Base-by-base conservation (phyloP, 169 alveolate genomes). In the Eimeria acervulina region DNA sequence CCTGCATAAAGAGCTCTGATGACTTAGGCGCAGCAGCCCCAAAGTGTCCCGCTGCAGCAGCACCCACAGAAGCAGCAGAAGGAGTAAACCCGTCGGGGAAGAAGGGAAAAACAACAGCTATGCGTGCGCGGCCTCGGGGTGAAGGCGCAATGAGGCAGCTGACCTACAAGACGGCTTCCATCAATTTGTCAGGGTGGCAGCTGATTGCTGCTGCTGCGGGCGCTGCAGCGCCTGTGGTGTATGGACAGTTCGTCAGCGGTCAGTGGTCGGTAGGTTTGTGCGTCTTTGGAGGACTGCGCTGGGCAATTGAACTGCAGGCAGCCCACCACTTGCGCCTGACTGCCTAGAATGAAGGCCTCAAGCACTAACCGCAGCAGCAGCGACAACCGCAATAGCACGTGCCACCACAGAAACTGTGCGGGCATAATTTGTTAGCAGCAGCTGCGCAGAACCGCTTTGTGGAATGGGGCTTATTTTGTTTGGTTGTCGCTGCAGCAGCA, bases 261-360 rank as follows among this genome's bases (percentile, higher is more conserved):
- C 96, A 80, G 63, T 96, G 95, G 95, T 84, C 97, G 89, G 97
- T 97, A 61, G 98, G 98, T 42, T 95, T 97, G 61, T 96, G 97
- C 70, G 97, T 97, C 83, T 90, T 95, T 40, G 97, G 98, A 26
- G 97, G 97, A 28, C 97, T 97, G 76, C 96, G 98, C 51, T 97
- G 98, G 97, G 92, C 91, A 36, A 92, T 97, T 38, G 97, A 97
- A 44, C 97, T 97, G 38, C 97, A 96, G 70, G 97, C 97, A 38
- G 96, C 97, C 31, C 96, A 97, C 52, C 78, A 84, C 52, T 51
- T 84, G 31, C 59, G 78, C 8, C 78, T 38, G 52, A 59, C 92
- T 21, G 92, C 72, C 31, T 84, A 51, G 92, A n/a, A 44, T 31
- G 3, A 17, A 31, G 7, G 28, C 78, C n/a, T 21, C 78, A 52